Evolutionary conservation across 2,329 filamentous ascomycete species (phyloP).

Genomic region (Penicillium oxalicum): DNA sequence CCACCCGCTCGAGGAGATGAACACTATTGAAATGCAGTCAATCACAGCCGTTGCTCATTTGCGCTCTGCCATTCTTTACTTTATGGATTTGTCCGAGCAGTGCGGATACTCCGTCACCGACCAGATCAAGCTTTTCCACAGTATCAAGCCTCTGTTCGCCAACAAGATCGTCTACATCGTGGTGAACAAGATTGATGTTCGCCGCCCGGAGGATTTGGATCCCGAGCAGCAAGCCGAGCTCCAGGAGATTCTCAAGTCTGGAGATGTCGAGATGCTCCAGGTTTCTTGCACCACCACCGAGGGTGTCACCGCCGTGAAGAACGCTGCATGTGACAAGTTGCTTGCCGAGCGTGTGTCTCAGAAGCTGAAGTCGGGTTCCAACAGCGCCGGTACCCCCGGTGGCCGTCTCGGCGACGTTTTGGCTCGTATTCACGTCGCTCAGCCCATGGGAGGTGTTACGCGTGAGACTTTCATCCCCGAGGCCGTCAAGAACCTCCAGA

Average conservation of each 20-base stretch:
- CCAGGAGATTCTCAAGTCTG: slow-evolving; percentile 72
- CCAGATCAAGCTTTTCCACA: slow-evolving; percentile 92
- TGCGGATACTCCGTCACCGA: slow-evolving; percentile 90
- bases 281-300: slow-evolving; percentile 93
- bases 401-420: slow-evolving; percentile 85
- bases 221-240: slow-evolving; percentile 70
- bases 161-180: slow-evolving; percentile 97
- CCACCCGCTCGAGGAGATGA: slow-evolving; percentile 98
- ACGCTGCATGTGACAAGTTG: slow-evolving; percentile 85
- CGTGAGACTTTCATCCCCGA: slow-evolving; percentile 86
- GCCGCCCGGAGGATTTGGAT: slow-evolving; percentile 79
- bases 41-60: slow-evolving; percentile 97
- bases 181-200: slow-evolving; percentile 96
- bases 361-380: slow-evolving; percentile 86
- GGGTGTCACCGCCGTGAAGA: slow-evolving; percentile 90
- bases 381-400: slow-evolving; percentile 67
- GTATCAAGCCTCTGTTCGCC: slow-evolving; percentile 91
- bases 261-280: slow-evolving; percentile 87
- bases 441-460: slow-evolving; percentile 73
- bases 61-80: slow-evolving; percentile 90
- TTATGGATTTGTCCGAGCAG: slow-evolving; percentile 96
- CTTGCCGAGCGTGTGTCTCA: slow-evolving; percentile 90
- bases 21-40: slow-evolving; percentile 98
- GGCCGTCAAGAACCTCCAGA: slow-evolving; percentile 69
- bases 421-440: slow-evolving; percentile 92